Evolutionary conservation across 1,284 basidiomycete species (phyloP), one percentile per base, ranked within the genome.

Genomic region (Phellinidium pouzarii): DNA sequence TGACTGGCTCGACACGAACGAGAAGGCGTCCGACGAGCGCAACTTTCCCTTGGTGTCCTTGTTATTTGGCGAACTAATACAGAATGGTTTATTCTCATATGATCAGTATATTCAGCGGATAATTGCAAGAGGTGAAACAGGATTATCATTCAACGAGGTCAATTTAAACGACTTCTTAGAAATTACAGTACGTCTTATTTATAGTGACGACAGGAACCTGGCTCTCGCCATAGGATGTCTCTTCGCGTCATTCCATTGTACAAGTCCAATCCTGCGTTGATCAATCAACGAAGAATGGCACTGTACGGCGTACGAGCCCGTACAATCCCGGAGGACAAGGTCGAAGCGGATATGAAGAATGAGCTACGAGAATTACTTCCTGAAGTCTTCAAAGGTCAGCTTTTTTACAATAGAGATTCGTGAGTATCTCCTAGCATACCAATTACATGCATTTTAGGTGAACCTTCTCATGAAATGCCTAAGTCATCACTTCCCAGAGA

Each of bases 31-130:
- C 4, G 78, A 88, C 29, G 58, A 66, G 3, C 69, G 71, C 14
- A 90, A 84, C 62, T 68, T 86, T 2, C 70, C 72, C 36, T 72
- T 79, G 17, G 77, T 93, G 34, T 79, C 89, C 7, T 72, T 87
- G 20, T 71, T 94, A 3, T 88, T 87, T 55, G 91, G 88, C 9
- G 87, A 91, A 64, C 75, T 95, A 1, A 82, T 88, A 3, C 79
- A 85, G 60, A 71, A 76, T 23, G 83, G 80, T 3, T 65, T 93
- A 19, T 94, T 95, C 65, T 89, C 86, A 1, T 95, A 91, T 62
- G 74, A 82, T n/a, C 75, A 77, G 38, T 96, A 94, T 62, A 77
- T 95, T 26, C 89, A 93, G 62, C 78, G 87, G 23, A 74, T 96
- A 20, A 84, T 94, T 52, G 89, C 91, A 1, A 77, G 89, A 22